Evolutionary conservation across 192 early-diverging fungal species (phyloP).

Genomic region (Coemansia sp.): DNA sequence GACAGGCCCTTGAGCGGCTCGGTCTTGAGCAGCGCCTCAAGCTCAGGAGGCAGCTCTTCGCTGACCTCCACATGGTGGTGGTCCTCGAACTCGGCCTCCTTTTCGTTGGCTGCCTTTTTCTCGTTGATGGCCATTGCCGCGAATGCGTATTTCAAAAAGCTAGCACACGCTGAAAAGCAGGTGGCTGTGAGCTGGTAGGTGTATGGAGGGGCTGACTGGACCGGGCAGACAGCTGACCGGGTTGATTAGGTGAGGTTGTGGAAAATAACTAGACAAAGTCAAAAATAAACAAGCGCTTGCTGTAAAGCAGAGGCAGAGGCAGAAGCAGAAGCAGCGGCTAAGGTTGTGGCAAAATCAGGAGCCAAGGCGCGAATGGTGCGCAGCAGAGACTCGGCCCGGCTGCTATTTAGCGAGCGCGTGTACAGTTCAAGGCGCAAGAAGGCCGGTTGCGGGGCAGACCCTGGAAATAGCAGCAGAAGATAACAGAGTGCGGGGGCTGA

Average conservation of each 20-base stretch:
- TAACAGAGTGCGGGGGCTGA: not conserved
- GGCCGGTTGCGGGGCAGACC: not conserved
- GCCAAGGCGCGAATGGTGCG: not conserved
- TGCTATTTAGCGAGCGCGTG: slow-evolving; percentile 1
- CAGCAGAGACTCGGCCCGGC: not conserved
- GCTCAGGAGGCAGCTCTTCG: slow-evolving; percentile 80
- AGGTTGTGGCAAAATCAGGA: not conserved
- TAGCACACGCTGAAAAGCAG: not conserved
- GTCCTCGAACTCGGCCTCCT: slow-evolving; percentile 64
- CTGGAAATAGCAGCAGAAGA: not conserved
- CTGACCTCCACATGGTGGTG: slow-evolving; percentile 71
- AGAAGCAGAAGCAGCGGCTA: not conserved
- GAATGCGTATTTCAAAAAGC: not conserved
- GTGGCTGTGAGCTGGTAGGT: not conserved
- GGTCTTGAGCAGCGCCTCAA: slow-evolving; percentile 80
- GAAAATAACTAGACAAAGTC: not conserved
- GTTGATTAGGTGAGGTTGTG: too few species aligned
- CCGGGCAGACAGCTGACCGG: too few species aligned
- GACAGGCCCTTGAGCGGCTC: slow-evolving; percentile 78
- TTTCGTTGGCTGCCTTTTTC: slow-evolving; percentile 45
- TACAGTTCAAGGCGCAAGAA: not conserved
- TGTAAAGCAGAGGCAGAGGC: not conserved
- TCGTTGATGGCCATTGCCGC: slow-evolving; percentile 19
- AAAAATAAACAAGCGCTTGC: not conserved
- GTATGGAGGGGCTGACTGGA: not conserved